Percentiles rank a stretch among this genome's conserved stretches.
Evolutionary conservation across 2,329 filamentous ascomycete species (phyloP).

Genomic region (Colletotrichum zoysiae): DNA sequence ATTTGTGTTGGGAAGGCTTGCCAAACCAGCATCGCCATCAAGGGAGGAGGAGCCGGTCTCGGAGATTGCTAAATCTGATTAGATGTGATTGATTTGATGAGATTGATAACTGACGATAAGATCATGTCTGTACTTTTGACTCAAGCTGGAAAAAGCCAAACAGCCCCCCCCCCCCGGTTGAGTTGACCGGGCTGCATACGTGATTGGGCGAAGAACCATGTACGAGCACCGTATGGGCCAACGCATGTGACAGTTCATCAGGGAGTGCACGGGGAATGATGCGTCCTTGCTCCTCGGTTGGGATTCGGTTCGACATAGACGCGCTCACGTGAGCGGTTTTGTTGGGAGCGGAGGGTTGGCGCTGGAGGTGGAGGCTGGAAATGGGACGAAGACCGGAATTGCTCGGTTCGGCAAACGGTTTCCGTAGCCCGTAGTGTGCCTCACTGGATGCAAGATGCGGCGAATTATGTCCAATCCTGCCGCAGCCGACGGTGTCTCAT

Average conservation of each 20-base stretch:
- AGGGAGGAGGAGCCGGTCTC: conserved; percentile 22
- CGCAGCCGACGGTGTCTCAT: conserved; percentile 26
- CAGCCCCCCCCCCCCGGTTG: not conserved
- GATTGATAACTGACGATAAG: conserved; percentile 40
- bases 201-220: conserved; percentile 15
- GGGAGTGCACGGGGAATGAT: not conserved
- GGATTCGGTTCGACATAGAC: not conserved
- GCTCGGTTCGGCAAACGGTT: conserved; percentile 34
- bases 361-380: not conserved
- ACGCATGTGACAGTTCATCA: not conserved
- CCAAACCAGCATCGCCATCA: conserved; percentile 1
- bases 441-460: conserved; percentile 5
- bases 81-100: conserved; percentile 43
- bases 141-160: conserved; percentile 5
- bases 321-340: conserved; percentile 22
- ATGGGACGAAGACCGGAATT: conserved; percentile 26
- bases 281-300: not conserved
- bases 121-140: conserved; percentile 24
- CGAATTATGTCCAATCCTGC: conserved; percentile 23
- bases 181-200: not conserved
- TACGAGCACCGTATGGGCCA: conserved; percentile 15
- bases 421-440: not conserved
- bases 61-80: conserved; percentile 35
- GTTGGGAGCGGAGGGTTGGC: conserved; percentile 4
- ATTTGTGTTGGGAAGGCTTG: conserved; percentile 1